Base-by-base conservation (phyloP, 805 yeast species). In the Saccharomyces mikatae region DNA sequence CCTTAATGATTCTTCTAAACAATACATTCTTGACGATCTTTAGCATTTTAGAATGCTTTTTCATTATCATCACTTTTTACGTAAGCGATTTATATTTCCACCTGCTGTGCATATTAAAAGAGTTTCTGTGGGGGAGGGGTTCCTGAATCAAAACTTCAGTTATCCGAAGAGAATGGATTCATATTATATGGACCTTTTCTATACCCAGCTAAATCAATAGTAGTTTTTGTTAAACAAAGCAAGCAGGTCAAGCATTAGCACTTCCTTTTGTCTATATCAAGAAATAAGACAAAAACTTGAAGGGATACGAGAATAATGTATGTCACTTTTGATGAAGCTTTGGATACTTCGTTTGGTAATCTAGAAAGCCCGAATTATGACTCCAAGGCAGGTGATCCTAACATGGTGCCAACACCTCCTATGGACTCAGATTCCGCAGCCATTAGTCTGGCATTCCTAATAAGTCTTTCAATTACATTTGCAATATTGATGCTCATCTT, bases 381-480 rank as follows among this genome's bases (percentile, higher is more conserved):
- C 11, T 24, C 22, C n/a, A 26, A 27, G 11, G 48, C 24, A 26
- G 21, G 22, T 13, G 52, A 36, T 22, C 29, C 31, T 8, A 28
- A 49, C 31, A 32, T 28, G n/a, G 50, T 44, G 2, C 64, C 67
- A 17, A 52, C 51, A 14, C 57, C 59, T 13, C 68, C 70, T 10
- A 46, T 56, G 28, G 64, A 61, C 51, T 63, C 61, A 26, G 69
- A 63, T 46, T 52, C 64, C 14, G 71, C 61, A n/a, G 60, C 69
- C 1, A 61, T 68, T 9, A 69, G 70, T 53, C 44, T 69, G 17
- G 71, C 67, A 14, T 69, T 69, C 57, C 54, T 69, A 46, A 68
- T 69, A 52, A 66, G 71, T 52, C 48, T 69, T 31, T 66, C 71
- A 0, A 69, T 69, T 3, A 69, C 72, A 4, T 68, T 69, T 55